Evolutionary conservation across 768 basidiomycete genomes (phyloP).

Genomic region (Boletus tylopilopsis): DNA sequence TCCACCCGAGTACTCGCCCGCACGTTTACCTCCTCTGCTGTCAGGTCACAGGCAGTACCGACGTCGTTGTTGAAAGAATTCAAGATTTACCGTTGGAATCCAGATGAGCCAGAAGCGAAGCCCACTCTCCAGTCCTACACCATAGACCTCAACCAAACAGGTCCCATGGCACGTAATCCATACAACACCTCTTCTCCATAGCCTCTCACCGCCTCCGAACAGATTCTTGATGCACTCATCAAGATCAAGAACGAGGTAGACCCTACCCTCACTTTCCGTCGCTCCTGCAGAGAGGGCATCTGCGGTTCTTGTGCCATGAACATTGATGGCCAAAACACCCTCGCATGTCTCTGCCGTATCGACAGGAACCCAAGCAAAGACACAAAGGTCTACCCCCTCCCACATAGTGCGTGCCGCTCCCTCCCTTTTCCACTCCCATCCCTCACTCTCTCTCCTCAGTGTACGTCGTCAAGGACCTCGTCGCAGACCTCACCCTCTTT

Average conservation of each 20-base stretch:
- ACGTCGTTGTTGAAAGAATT: slow-evolving; percentile 81
- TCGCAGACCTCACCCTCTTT: slow-evolving; percentile 86
- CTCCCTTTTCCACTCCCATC: background rate
- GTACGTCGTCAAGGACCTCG: slow-evolving; percentile 99
- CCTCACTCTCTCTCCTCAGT: slow-evolving; percentile 43
- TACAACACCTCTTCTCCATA: too few relatives aligned
- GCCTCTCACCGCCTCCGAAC: background rate
- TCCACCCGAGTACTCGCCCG: too few relatives aligned
- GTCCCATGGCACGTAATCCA: slow-evolving; percentile 89
- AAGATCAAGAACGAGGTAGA: slow-evolving; percentile 99
- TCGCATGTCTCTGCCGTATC: slow-evolving; percentile 95
- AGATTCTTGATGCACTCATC: slow-evolving; percentile 90
- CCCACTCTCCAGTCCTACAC: slow-evolving; percentile 88
- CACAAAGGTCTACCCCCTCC: slow-evolving; percentile 93
- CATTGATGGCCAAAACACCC: slow-evolving; percentile 96
- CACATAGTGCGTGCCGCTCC: slow-evolving; percentile 71
- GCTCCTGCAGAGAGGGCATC: slow-evolving; percentile 92
- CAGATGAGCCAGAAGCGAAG: slow-evolving; percentile 90
- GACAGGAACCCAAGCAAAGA: slow-evolving; percentile 70
- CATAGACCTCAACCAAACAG: slow-evolving; percentile 90
- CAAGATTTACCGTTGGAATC: slow-evolving; percentile 99
- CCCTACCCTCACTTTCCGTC: slow-evolving; percentile 93
- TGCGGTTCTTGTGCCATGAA: slow-evolving; percentile 99
- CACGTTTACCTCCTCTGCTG: slow-evolving; percentile 30
- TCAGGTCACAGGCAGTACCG: slow-evolving; percentile 40